Conservation (phyloP, 2,329 filamentous ascomycete species). For the Penicillium sp. region DNA sequence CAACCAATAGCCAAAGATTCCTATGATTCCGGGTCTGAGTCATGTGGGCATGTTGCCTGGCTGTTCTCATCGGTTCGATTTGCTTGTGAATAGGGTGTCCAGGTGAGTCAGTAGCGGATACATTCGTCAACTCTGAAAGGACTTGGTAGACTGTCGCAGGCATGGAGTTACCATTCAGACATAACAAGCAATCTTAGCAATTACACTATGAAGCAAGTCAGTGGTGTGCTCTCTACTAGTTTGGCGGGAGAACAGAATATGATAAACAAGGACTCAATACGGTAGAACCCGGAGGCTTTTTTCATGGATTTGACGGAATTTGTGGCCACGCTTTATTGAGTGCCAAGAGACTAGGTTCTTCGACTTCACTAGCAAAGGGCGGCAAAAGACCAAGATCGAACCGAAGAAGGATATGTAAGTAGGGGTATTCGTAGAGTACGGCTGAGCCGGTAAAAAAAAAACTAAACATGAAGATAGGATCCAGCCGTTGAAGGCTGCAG, state of each 20-base stretch:
- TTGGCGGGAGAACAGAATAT: neutral
- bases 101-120: neutral
- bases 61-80: neutral
- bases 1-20: neutral
- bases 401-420: neutral
- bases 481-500: neutral
- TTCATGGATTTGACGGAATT: neutral
- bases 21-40: neutral
- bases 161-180: neutral
- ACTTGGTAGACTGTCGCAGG: no score
- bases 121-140: neutral
- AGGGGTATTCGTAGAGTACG: neutral
- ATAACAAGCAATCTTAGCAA: neutral
- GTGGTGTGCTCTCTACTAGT: neutral
- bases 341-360: neutral
- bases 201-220: neutral
- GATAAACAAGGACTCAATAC: neutral
- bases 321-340: neutral
- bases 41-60: neutral
- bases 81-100: neutral
- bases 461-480: neutral
- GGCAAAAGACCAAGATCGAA: neutral
- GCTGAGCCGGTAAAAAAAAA: neutral
- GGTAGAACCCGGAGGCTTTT: neutral
- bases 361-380: neutral